Evolutionary conservation across 495 filamentous ascomycete genomes (phyloP).

Genomic region (Glonium stellatum): DNA sequence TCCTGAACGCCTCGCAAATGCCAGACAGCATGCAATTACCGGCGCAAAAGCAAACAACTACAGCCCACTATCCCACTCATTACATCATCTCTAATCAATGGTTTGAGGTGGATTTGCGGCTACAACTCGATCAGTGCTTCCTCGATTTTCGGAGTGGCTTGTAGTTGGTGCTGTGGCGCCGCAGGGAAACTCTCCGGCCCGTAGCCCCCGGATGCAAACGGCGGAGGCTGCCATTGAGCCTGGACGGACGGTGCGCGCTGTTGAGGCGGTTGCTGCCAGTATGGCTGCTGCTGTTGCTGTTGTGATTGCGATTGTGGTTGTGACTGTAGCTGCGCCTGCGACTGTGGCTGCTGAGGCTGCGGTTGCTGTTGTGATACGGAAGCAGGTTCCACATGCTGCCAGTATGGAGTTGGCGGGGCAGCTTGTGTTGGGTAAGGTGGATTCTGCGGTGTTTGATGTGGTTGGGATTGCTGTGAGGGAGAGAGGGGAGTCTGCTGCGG

Average conservation of each 20-base stretch:
- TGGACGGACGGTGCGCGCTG: constrained; percentile 40
- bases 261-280: constrained; percentile 8
- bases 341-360: constrained; percentile 22
- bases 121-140: constrained; percentile 88
- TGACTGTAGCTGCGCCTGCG: constrained; percentile 34
- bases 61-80: not conserved
- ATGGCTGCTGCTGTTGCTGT: constrained; percentile 37
- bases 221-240: constrained; percentile 31
- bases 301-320: constrained; percentile 29
- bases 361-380: constrained; percentile 26
- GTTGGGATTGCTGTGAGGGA: constrained; percentile 12
- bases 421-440: constrained; percentile 19
- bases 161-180: constrained; percentile 56
- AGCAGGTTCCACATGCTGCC: constrained; percentile 6
- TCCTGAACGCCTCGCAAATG: not conserved
- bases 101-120: not conserved
- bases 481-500: constrained; percentile 25
- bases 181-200: constrained; percentile 56
- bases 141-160: constrained; percentile 50
- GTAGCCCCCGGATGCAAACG: constrained; percentile 42
- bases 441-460: constrained; percentile 6
- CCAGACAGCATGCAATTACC: not conserved
- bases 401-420: constrained; percentile 14
- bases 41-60: not conserved
- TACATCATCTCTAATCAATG: not conserved